Evolutionary conservation across 352 stramenopile genomes (phyloP), one percentile per base, ranked within the genome.

Genomic region (Globisporangium emineosum): DNA sequence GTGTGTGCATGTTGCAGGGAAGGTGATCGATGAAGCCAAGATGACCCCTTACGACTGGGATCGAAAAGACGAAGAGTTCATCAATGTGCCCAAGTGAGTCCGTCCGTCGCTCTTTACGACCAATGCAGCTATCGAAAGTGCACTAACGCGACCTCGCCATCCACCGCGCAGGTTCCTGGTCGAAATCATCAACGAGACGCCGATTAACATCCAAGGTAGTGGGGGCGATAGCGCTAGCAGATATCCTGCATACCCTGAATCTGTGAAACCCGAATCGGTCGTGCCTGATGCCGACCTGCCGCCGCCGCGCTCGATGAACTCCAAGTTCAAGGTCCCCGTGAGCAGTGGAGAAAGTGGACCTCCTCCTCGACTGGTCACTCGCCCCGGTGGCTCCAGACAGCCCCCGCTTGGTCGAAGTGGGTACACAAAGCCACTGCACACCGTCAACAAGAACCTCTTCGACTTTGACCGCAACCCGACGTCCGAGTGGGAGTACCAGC

Each of bases 161-260:
- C 7, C 6, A 43, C 5, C 23, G 8, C 17, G 47, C 61, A 94
- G 83, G 62, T 91, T 89, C 57, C 64, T 91, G 32, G 66, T 94
- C 5, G 85, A 94, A 25, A 75, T 93, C 51, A 61, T 92, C 65
- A 86, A 91, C 61, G 68, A 79, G 51, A 86, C 72, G 21, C 83
- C 83, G 0, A 57, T 91, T 25, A 30, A 64, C 5, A 64, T 71
- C 10, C 30, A 19, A 15, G 60, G 45, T 10, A 63, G 57, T 21
- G 25, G 64, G 5, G 45, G 50, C 52, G 55, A n/a, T n/a, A n/a
- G 35, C 35, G 59, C 10, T 43, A 56, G 50, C 50, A 64, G 19
- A 12, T 23, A 51, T 27, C 21, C 42, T 30, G 15, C 27, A 6
- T 63, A 42, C 45, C 2, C 53, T 5, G 7, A 43, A 19, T 19